phyloP scores from a whole-genome alignment of 345 rosid species.

The Murraya koenigii region DNA sequence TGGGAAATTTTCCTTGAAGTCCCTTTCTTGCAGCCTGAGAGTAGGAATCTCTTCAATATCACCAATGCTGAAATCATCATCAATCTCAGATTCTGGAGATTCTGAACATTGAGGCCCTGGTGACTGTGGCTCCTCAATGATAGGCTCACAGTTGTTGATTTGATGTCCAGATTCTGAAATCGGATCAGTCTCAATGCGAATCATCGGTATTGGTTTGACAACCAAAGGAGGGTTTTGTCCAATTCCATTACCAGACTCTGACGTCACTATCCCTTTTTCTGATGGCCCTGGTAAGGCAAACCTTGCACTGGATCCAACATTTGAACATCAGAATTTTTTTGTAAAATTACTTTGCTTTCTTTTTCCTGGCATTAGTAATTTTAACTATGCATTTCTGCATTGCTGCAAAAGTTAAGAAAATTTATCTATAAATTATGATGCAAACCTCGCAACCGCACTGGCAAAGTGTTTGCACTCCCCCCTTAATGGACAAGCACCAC shows the following conservation, averaged over 20 bases:
- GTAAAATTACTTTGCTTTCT: not conserved
- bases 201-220: constrained; percentile 15
- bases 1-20: constrained; percentile 29
- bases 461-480: constrained; percentile 77
- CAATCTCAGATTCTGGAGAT: constrained; percentile 34
- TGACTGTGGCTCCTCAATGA: constrained; percentile 61
- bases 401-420: not conserved
- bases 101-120: constrained; percentile 25
- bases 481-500: constrained; percentile 78
- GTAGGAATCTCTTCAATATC: constrained; percentile 46
- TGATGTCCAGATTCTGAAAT: not conserved
- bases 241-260: constrained; percentile 1
- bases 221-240: constrained; percentile 17
- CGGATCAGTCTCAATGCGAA: constrained; percentile 4
- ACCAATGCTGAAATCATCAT: constrained; percentile 32
- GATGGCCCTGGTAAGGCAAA: constrained; percentile 40
- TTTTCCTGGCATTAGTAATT: not conserved
- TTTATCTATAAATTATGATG: not conserved
- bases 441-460: constrained; percentile 76
- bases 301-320: constrained; percentile 34
- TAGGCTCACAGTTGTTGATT: constrained; percentile 33
- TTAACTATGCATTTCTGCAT: not conserved
- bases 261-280: constrained; percentile 20
- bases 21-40: constrained; percentile 33
- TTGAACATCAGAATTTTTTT: not conserved